Base-by-base conservation (phyloP, 441 rosid genomes). In the Gossypium schwendimanii region DNA sequence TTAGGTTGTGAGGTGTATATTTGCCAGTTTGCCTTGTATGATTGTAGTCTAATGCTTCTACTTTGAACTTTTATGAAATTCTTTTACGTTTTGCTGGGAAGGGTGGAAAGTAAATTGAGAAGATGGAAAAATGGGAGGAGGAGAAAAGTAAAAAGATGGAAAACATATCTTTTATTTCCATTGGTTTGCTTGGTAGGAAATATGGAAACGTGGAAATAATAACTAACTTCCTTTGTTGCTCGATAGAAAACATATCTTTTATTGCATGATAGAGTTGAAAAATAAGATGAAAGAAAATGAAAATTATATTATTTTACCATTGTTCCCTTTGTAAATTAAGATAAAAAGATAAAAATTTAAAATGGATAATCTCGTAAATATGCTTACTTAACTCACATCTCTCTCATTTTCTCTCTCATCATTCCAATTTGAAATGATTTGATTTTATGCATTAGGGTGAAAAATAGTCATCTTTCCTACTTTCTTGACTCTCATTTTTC, bases 1-100 rank as follows among this genome's bases (percentile, higher is more conserved):
- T 59, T 26, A 57, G 62, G 62, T 57, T 57, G 33, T 57, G 62
- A 57, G 62, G 33, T 57, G 62, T 57, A 21, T 55, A 10, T 57
- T 50, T 57, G 0, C 62, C 62, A 62, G 55, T 74, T 64, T 26
- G 17, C 52, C 64, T 69, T 44, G 11, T 57, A 3, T 50, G 24
- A 10, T 33, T 53, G 68, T 36, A 70, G 58, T 63, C 45, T 73
- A 49, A 31, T 66, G 28, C 28, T n/a, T 47, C 33, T 24, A 28
- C 47, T 20, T 9, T 72, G 18, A 15, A 28, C 28, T 9, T 58
- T 31, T 53, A 67, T 67, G 44, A 26, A 67, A 50, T 39, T 39
- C 28, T 23, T 65, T 65, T 65, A 54, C 12, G 3, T 54, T 18
- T 18, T 18, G 59, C 59, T 2, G 21, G 59, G 59, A 8, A 18